Base-by-base conservation (phyloP, 192 early-diverging fungal genomes). In the Entomortierella parvispora region DNA sequence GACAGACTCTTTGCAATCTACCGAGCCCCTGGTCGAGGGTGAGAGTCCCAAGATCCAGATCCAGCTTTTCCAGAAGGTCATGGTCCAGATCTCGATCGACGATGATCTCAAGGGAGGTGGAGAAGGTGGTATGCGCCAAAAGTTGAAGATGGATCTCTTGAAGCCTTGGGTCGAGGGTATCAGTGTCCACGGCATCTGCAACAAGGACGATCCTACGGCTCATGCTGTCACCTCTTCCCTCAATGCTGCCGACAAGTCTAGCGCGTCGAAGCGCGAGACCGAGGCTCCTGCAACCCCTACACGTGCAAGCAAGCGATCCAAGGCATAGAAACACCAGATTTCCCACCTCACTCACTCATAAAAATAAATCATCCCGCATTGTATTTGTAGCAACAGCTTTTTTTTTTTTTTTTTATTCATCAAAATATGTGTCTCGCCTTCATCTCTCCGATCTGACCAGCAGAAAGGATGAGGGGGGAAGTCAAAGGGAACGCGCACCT, bases 31-130 rank as follows among this genome's bases (percentile, higher is more conserved):
- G 2, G 61, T 46, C n/a, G 63, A 67, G 42, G 69, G 65, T 5
- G 83, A 85, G 40, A 56, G 52, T 11, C 57, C 81, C 17, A 81
- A 69, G 25, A 65, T 85, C 7, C 83, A 64, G 40, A 84, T 97
- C 8, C 85, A 88, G 54, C 79, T 97, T 18, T 98, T 98, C 81
- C 80, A 87, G 68, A 91, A 91, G 74, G 90, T 97, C 12, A 85
- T 87, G 44, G 94, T 98, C 6, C 81, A 88, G 44, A 88, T 96
- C 52, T 83, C 80, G 37, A 83, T 90, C 50, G 80, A 88, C 44
- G 78, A 85, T 65, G 81, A 83, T 67, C 45, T 79, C 34, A 72
- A 63, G 45, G 75, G 69, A 49, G 84, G 80, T 34, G 88, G 83
- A 49, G 83, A 81, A 43, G 81, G 82, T 3, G 85, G 86, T 50